These are phyloP conservation scores for Aspergillus glaucus DNA, from an alignment of 2,329 filamentous ascomycete species.

Conservation along the genomic window DNA sequence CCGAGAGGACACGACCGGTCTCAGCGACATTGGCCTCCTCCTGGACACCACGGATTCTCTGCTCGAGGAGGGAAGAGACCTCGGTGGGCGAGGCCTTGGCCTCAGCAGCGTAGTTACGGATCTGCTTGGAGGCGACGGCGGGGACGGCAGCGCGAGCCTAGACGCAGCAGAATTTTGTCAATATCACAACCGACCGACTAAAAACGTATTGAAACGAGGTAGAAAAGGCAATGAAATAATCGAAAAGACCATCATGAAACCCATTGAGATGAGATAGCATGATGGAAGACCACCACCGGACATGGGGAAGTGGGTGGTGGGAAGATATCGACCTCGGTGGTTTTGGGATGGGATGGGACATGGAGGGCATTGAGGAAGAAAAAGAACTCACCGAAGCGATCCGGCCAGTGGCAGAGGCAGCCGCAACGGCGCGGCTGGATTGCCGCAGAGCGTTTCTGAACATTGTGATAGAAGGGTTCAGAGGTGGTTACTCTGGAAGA, in stretches of 20 bases:
- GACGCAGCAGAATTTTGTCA: slow-evolving; percentile 33
- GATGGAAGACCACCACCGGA: slow-evolving; percentile 21
- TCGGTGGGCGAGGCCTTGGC: slow-evolving; percentile 95
- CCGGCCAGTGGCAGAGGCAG: slow-evolving; percentile 86
- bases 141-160: slow-evolving; percentile 82
- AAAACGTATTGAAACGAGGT: slow-evolving; percentile 15
- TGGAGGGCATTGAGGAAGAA: slow-evolving; percentile 32
- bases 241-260: slow-evolving; percentile 18
- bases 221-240: slow-evolving; percentile 16
- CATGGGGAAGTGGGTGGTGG: neutral
- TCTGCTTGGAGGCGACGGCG: slow-evolving; percentile 64
- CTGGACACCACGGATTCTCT: slow-evolving; percentile 96
- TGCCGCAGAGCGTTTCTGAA: slow-evolving; percentile 98
- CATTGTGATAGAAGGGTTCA: slow-evolving; percentile 57
- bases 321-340: slow-evolving; percentile 11
- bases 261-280: slow-evolving; percentile 26
- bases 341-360: slow-evolving; percentile 27
- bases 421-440: slow-evolving; percentile 90
- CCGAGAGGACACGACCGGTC: slow-evolving; percentile 96
- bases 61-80: slow-evolving; percentile 98
- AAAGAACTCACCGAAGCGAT: slow-evolving; percentile 78
- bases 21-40: slow-evolving; percentile 95
- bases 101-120: slow-evolving; percentile 84
- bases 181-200: slow-evolving; percentile 43
- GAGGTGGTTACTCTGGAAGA: slow-evolving; percentile 37